Base-by-base conservation (phyloP, 208 protist species). In the Trypanosoma congolense region DNA sequence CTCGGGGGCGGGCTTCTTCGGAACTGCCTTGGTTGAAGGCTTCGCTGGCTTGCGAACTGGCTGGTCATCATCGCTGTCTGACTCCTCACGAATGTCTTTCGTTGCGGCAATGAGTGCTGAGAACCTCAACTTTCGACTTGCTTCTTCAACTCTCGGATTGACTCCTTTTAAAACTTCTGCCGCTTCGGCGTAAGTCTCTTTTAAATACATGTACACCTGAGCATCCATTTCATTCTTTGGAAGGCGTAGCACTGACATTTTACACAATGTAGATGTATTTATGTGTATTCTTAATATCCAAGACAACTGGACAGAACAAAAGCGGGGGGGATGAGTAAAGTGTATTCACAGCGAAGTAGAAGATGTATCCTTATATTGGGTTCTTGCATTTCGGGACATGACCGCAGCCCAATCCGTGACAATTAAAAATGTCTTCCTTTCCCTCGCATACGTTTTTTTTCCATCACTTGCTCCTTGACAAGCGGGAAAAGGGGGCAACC, bases 141-240 rank as follows among this genome's bases (percentile, higher is more conserved):
- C 56, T 1, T 49, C 33, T 9, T 77, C 81, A 4, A 74, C 79
- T 36, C 72, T 62, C 10, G 87, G 80, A 56, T 89, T 94, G 5
- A 65, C 71, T 48, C 67, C 68, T 63, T 88, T 71, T 4, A 94
- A 70, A 8, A 77, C 83, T 0, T 79, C 70, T n/a, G 83, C 87
- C 26, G 83, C 77, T 19, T 75, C 58, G 26, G 56, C 67, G 73
- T 89, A 90, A 31, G 77, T 82, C 18, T 88, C 73, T 63, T 87
- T 65, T 22, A 94, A 47, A 73, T 94, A 94, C 45, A 75, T 72
- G 71, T 77, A 89, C 35, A 94, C 86, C 51, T 94, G 87, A 56
- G 87, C 83, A 52, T 90, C 78, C 2, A 94, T 65, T 67, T 88
- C 79, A 49, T 90, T 70, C 61, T 92, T 87, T 8, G 82, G 64